phyloP scores from a whole-genome alignment of 257 asterid genomes.

The Solanum chmielewskii region DNA sequence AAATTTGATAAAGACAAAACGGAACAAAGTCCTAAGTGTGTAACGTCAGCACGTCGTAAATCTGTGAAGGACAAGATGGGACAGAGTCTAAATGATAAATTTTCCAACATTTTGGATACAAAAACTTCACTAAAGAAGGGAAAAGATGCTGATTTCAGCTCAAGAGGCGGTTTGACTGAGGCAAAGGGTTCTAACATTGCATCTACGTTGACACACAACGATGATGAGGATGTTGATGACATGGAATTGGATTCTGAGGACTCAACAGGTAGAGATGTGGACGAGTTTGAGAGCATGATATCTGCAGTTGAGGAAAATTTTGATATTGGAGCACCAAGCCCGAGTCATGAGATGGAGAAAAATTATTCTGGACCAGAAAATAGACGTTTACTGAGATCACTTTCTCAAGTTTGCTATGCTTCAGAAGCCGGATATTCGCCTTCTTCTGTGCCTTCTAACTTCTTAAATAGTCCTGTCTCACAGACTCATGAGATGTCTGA shows the following conservation, averaged over 20 bases:
- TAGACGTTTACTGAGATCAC: slow-evolving; percentile 20
- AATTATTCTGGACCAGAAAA: slow-evolving; percentile 50
- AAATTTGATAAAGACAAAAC: slow-evolving; percentile 32
- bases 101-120: slow-evolving; percentile 24
- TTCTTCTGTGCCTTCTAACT: slow-evolving; percentile 16
- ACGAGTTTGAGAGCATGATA: slow-evolving; percentile 29
- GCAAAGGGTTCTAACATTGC: slow-evolving; percentile 23
- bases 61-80: not conserved
- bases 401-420: slow-evolving; percentile 48
- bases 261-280: slow-evolving; percentile 26
- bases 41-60: not conserved
- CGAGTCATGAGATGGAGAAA: slow-evolving; percentile 11
- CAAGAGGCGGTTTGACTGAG: slow-evolving; percentile 27
- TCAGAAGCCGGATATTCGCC: slow-evolving; percentile 35
- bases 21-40: slow-evolving; percentile 20
- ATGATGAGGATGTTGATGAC: slow-evolving; percentile 37
- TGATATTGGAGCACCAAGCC: slow-evolving; percentile 7
- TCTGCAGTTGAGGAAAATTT: not conserved
- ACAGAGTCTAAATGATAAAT: not conserved
- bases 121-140: slow-evolving; percentile 55
- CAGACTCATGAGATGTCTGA: slow-evolving; percentile 50
- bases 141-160: slow-evolving; percentile 34
- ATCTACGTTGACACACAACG: slow-evolving; percentile 19
- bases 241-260: slow-evolving; percentile 38
- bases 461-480: slow-evolving; percentile 31